A percentile compares a stretch with the other conserved stretches of the same genome.
phyloP scores from a whole-genome alignment of 345 rosid genomes.

The Corchorus olitorius region DNA sequence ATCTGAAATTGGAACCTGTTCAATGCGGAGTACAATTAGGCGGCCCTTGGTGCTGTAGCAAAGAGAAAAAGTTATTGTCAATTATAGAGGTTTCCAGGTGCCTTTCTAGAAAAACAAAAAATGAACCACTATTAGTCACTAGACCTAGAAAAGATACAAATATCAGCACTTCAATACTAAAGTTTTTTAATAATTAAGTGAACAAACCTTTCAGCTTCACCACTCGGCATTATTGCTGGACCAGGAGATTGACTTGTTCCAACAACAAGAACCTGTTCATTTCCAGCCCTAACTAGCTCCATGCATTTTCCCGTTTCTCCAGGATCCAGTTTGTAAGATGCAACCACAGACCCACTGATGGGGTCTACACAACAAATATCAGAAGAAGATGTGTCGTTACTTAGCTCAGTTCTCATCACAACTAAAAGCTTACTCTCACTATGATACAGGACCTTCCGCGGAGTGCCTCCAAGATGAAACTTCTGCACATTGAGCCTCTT shows the following conservation, averaged over 20 bases:
- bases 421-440: slow-evolving; percentile 77
- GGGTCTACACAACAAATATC: slow-evolving; percentile 94
- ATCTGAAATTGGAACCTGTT: slow-evolving; percentile 67
- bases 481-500: slow-evolving; percentile 91
- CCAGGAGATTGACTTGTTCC: slow-evolving; percentile 91
- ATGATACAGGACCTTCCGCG: slow-evolving; percentile 89
- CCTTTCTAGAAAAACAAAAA: not conserved
- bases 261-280: slow-evolving; percentile 78
- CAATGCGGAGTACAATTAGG: slow-evolving; percentile 72
- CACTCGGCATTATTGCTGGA: slow-evolving; percentile 95
- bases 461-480: slow-evolving; percentile 95
- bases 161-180: not conserved
- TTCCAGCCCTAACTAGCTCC: slow-evolving; percentile 86
- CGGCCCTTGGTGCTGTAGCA: slow-evolving; percentile 89
- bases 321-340: slow-evolving; percentile 69
- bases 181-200: slow-evolving; percentile 14
- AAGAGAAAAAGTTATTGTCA: not conserved
- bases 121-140: not conserved
- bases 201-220: slow-evolving; percentile 94
- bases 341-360: slow-evolving; percentile 67
- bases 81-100: not conserved
- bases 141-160: not conserved
- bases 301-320: slow-evolving; percentile 94
- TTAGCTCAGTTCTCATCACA: slow-evolving; percentile 92
- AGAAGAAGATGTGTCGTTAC: slow-evolving; percentile 57